Evolutionary conservation across 305 asterid species (phyloP).

Genomic region (Lippia alba): DNA sequence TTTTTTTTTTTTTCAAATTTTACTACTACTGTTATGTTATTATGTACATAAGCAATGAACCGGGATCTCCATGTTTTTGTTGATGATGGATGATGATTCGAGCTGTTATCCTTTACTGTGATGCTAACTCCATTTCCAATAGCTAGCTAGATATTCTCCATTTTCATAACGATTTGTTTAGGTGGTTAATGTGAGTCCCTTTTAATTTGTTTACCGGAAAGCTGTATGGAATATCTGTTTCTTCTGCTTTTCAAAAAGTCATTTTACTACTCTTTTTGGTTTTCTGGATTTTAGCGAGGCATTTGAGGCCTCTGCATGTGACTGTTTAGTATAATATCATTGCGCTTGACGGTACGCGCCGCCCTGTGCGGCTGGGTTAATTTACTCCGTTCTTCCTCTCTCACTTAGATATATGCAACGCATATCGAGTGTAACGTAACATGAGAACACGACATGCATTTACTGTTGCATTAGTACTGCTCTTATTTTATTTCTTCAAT

Average conservation of each 20-base stretch:
- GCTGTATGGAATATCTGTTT: slow-evolving; percentile 45
- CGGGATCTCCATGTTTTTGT: slow-evolving; percentile 24
- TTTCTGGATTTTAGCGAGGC: slow-evolving; percentile 33
- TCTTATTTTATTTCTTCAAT: slow-evolving; percentile 25
- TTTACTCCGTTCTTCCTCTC: background rate
- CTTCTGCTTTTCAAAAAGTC: slow-evolving; percentile 37
- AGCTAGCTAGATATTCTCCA: slow-evolving; percentile 23
- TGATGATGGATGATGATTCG: slow-evolving; percentile 20
- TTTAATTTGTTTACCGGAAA: slow-evolving; percentile 38
- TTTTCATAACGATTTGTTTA: slow-evolving; percentile 29
- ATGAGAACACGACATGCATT: slow-evolving; percentile 44
- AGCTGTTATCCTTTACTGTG: slow-evolving; percentile 22
- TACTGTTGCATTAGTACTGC: slow-evolving; percentile 44
- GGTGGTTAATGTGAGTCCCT: slow-evolving; percentile 24
- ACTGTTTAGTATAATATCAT: background rate
- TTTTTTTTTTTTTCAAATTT: slow-evolving; percentile 5
- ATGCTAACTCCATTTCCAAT: slow-evolving; percentile 30
- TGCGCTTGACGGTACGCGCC: slow-evolving; percentile 39
- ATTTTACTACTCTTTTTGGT: slow-evolving; percentile 18
- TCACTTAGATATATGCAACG: background rate
- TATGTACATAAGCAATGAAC: slow-evolving; percentile 40
- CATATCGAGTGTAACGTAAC: slow-evolving; percentile 33
- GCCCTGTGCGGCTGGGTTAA: slow-evolving; percentile 33
- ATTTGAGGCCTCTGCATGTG: slow-evolving; percentile 28
- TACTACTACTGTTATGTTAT: slow-evolving; percentile 26